phyloP scores from a whole-genome alignment of 2,329 filamentous ascomycete genomes.

The Talaromyces amestolkiae region DNA sequence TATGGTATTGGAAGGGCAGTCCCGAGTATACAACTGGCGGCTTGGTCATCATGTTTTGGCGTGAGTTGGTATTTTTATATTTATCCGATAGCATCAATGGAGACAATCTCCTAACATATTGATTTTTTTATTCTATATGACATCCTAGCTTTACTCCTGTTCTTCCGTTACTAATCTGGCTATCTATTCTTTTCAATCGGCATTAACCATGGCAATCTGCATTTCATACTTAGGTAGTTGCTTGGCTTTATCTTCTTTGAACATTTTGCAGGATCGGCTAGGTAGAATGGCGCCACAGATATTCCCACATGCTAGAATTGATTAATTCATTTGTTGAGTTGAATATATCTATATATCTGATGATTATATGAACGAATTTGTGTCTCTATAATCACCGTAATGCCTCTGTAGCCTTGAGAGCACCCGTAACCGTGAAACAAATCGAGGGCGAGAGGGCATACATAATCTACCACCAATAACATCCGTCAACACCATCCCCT shows the following conservation, averaged over 20 bases:
- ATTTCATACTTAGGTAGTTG: neutral
- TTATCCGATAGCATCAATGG: conserved; percentile 12
- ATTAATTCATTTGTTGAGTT: neutral
- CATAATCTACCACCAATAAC: conserved; percentile 25
- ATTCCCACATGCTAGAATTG: conserved; percentile 13
- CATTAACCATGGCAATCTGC: neutral
- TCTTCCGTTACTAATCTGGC: neutral
- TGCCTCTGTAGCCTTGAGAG: conserved; percentile 32
- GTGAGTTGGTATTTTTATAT: conserved; percentile 11
- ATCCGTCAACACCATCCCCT: too few species aligned
- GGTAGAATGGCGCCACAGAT: conserved; percentile 17
- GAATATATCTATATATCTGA: neutral
- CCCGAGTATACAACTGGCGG: neutral
- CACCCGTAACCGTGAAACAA: conserved; percentile 33
- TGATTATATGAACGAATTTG: neutral
- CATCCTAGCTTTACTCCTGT: neutral
- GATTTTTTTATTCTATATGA: neutral
- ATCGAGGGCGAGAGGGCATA: conserved; percentile 34
- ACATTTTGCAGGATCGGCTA: conserved; percentile 13
- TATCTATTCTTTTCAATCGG: neutral
- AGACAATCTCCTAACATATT: conserved; percentile 3
- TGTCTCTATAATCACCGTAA: conserved; percentile 15
- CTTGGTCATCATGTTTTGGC: conserved; percentile 9
- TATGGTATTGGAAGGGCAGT: neutral
- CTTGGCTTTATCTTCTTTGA: neutral